These are phyloP conservation scores for Ascochyta viciae-villosae DNA, from an alignment of 2,329 filamentous ascomycete genomes.

Conservation along the genomic window DNA sequence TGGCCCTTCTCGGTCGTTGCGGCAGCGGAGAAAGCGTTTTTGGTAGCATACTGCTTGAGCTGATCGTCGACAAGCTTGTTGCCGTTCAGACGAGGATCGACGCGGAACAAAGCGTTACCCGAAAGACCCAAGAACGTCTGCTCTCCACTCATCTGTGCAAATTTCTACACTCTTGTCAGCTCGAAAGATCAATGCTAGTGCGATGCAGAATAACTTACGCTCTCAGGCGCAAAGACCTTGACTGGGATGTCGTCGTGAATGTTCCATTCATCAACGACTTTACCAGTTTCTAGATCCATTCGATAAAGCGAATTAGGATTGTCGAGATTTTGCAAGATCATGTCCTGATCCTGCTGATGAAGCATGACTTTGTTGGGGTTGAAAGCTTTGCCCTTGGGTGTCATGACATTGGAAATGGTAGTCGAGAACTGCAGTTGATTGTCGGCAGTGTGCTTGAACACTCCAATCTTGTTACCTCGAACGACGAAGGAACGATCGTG, in stretches of 20 bases:
- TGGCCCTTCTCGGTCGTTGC: slow-evolving; percentile 97
- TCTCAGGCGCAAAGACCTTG: slow-evolving; percentile 90
- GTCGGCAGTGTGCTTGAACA: slow-evolving; percentile 94
- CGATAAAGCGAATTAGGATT: slow-evolving; percentile 92
- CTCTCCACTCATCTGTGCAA: slow-evolving; percentile 93
- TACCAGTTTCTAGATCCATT: slow-evolving; percentile 98
- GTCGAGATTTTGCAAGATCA: slow-evolving; percentile 82
- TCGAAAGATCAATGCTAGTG: not conserved
- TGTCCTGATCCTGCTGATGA: slow-evolving; percentile 85
- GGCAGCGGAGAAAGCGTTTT: slow-evolving; percentile 95
- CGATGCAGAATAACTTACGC: slow-evolving; percentile 54
- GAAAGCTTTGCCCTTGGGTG: slow-evolving; percentile 80
- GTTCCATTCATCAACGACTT: slow-evolving; percentile 98
- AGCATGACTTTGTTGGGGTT: slow-evolving; percentile 97
- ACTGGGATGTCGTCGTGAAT: slow-evolving; percentile 96
- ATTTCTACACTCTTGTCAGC: slow-evolving; percentile 68
- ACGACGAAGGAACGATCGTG: slow-evolving; percentile 97
- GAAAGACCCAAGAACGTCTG: slow-evolving; percentile 95
- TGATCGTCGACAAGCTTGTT: slow-evolving; percentile 92
- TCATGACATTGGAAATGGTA: slow-evolving; percentile 95
- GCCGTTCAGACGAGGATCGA: slow-evolving; percentile 88
- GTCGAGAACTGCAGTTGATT: slow-evolving; percentile 96
- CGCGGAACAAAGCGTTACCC: slow-evolving; percentile 87
- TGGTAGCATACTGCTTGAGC: slow-evolving; percentile 93
- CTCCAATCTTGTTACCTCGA: slow-evolving; percentile 95